phyloP scores from a whole-genome alignment of 2,329 filamentous ascomycete genomes.

The Aspergillus sp. region DNA sequence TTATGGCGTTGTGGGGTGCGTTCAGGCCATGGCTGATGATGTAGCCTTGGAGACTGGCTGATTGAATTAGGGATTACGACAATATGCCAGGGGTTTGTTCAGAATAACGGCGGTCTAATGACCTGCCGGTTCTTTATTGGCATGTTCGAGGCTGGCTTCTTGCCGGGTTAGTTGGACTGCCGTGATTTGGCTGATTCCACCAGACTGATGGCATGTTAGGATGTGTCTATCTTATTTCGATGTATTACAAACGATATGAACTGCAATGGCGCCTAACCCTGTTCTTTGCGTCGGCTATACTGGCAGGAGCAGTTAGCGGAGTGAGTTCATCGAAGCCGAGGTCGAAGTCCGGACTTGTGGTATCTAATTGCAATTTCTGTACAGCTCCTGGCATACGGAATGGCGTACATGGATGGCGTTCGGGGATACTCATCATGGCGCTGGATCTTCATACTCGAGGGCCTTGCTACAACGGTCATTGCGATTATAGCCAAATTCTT shows the following conservation, averaged over 20 bases:
- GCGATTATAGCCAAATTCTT: slow-evolving; percentile 5
- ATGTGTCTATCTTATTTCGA: slow-evolving; percentile 15
- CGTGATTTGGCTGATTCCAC: no score
- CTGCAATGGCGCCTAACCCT: slow-evolving; percentile 13
- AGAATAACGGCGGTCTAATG: no score
- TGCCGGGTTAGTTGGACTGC: neutral
- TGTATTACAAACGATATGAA: slow-evolving; percentile 15
- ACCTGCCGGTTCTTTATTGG: slow-evolving; percentile 13
- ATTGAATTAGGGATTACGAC: no score
- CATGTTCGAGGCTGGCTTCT: slow-evolving; percentile 14
- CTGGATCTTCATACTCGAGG: slow-evolving; percentile 19
- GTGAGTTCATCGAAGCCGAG: neutral
- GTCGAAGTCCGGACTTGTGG: neutral
- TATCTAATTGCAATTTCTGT: neutral
- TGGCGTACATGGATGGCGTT: slow-evolving; percentile 8
- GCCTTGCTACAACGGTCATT: slow-evolving; percentile 8
- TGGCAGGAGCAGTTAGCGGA: slow-evolving; percentile 14
- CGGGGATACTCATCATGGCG: slow-evolving; percentile 16
- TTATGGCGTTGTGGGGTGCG: slow-evolving; percentile 16
- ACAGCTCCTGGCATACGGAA: slow-evolving; percentile 2
- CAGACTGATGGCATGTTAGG: neutral
- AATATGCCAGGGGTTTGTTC: no score
- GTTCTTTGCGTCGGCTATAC: slow-evolving; percentile 15
- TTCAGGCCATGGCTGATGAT: neutral
- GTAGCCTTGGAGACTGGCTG: no score